Base-by-base conservation (phyloP, 2,329 filamentous ascomycete species). In the Fusarium sacchari region DNA sequence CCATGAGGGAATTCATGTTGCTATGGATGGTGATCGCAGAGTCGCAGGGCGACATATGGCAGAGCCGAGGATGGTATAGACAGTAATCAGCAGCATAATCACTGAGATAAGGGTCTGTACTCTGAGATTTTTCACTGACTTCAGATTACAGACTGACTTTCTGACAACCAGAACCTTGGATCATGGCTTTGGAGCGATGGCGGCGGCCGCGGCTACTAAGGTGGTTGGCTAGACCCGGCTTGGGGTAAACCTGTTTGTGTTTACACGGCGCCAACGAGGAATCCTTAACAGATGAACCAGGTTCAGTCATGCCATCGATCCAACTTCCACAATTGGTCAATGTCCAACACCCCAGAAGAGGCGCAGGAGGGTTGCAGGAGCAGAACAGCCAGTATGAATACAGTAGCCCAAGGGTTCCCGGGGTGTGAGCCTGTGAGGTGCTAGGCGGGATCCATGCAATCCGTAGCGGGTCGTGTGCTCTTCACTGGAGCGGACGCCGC, bases 361-460 rank as follows among this genome's bases (percentile, higher is more conserved):
- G 73, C 73, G 69, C 76, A 76, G 71, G 60, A 71, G 62, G 74
- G 76, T 74, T 71, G 65, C 76, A 74, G 62, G 60, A 64, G 55
- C 42, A 62, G 26, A 40, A 55, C 50, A 55, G 50, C 36, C 52
- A 70, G 26, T 28, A n/a, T n/a, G n/a, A n/a, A n/a, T n/a, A 30
- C 50, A 55, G 50, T 39, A 39, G 28, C 26, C 44, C 44, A 47
- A 66, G 72, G 52, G 59, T 65, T 68, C 60, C 52, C 39, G 69
- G 71, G 75, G 34, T 55, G 50, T 40, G 34, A 40, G 24, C 50
- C 24, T 67, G 65, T 69, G 64, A 69, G 49, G 59, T 62, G 57
- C 72, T 65, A 56, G 47, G 39, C 32, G 49, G 53, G 50, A 55
- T 14, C 50, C 50, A 28, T 55, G 34, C 49, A n/a, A 50, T 59